A percentile compares a stretch with the other conserved stretches of the same genome.
phyloP scores from a whole-genome alignment of 1,139 yeast genomes.

The Candida sanyaensis region DNA sequence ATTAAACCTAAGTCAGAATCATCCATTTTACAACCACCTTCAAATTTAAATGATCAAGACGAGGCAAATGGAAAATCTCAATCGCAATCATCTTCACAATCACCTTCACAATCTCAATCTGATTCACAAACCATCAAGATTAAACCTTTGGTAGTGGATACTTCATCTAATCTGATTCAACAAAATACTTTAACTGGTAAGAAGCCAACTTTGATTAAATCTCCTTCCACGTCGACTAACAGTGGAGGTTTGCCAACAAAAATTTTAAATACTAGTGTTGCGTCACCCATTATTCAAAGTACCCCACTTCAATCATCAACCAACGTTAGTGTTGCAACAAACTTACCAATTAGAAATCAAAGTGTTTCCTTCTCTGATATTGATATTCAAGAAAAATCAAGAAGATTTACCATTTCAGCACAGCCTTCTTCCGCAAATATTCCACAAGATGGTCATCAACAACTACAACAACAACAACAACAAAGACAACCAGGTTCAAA shows the following conservation, averaged over 20 bases:
- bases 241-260: constrained; percentile 2
- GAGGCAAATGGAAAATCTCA: background rate
- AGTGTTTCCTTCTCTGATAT: constrained; percentile 44
- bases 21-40: constrained; percentile 3
- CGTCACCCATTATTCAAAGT: constrained; percentile 3
- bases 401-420: constrained; percentile 49
- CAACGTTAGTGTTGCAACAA: constrained; percentile 3
- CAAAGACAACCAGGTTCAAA: constrained; percentile 6
- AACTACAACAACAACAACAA: constrained; percentile 2
- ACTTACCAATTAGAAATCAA: constrained; percentile 14
- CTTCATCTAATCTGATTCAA: background rate
- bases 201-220: background rate
- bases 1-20: background rate
- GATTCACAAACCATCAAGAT: background rate
- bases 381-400: constrained; percentile 39
- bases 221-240: background rate
- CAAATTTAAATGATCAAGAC: background rate
- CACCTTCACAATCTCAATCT: no score
- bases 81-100: no score
- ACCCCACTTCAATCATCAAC: constrained; percentile 9
- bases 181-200: background rate
- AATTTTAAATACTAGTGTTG: constrained; percentile 1
- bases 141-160: background rate
- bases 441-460: constrained; percentile 11
- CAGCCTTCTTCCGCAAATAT: constrained; percentile 38